A percentile compares a stretch with the other conserved stretches of the same genome.
phyloP scores from a whole-genome alignment of 2,329 filamentous ascomycete genomes.

The Fusarium devonianum region DNA sequence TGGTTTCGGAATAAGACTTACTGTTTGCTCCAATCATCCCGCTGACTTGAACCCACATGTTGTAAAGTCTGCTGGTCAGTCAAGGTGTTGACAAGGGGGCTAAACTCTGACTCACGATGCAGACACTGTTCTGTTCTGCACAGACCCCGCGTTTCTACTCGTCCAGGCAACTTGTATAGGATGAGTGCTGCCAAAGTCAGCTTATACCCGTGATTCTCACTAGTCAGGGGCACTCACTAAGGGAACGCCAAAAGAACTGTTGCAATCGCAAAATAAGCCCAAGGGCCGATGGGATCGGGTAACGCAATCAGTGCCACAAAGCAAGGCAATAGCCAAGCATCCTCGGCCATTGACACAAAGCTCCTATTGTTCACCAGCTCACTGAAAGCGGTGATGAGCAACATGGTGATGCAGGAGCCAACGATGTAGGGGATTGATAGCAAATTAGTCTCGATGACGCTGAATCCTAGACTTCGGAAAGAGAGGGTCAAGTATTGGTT shows the following conservation, averaged over 20 bases:
- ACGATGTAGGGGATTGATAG: conserved; percentile 58
- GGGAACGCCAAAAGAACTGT: conserved; percentile 59
- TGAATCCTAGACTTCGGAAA: conserved; percentile 58
- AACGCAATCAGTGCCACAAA: conserved; percentile 56
- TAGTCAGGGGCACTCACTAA: conserved; percentile 51
- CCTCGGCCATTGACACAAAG: conserved; percentile 55
- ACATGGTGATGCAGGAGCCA: conserved; percentile 56
- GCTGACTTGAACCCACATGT: conserved; percentile 53
- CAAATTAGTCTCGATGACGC: conserved; percentile 60
- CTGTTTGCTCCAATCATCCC: conserved; percentile 50
- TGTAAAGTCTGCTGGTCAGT: conserved; percentile 57
- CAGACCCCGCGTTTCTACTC: conserved; percentile 64
- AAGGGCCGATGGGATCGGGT: conserved; percentile 48
- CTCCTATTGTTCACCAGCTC: conserved; percentile 58
- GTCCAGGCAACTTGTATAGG: conserved; percentile 67
- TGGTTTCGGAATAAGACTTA: conserved; percentile 29
- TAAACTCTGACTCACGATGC: conserved; percentile 45
- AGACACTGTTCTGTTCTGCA: conserved; percentile 63
- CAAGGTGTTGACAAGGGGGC: too few relatives aligned
- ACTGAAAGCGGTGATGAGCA: conserved; percentile 49
- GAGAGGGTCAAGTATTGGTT: conserved; percentile 59
- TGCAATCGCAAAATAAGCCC: conserved; percentile 59
- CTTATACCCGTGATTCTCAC: neutral
- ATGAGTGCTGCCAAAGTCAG: conserved; percentile 47
- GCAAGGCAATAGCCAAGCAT: conserved; percentile 63